Percentiles rank a stretch among this genome's conserved stretches.
Evolutionary conservation across 441 rosid genomes (phyloP).

Genomic region (Jatropha multifida): DNA sequence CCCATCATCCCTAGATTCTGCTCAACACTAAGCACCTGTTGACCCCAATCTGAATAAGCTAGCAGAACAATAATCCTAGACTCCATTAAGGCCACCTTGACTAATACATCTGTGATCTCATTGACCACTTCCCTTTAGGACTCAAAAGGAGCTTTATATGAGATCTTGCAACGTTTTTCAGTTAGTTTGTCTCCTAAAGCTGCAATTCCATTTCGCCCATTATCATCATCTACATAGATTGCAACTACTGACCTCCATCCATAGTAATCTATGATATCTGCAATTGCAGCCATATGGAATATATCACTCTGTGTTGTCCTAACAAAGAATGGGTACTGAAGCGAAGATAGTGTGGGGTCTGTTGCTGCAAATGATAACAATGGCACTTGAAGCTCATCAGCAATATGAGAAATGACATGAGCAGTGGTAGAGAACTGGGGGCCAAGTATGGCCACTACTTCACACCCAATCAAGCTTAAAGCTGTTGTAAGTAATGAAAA

Average conservation of each 20-base stretch:
- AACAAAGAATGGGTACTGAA: slow-evolving; percentile 75
- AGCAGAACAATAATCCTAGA: slow-evolving; percentile 75
- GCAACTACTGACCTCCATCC: slow-evolving; percentile 88
- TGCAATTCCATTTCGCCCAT: slow-evolving; percentile 79
- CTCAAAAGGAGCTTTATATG: slow-evolving; percentile 68
- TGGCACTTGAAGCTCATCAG: slow-evolving; percentile 66
- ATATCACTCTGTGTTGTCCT: slow-evolving; percentile 74
- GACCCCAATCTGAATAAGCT: slow-evolving; percentile 43
- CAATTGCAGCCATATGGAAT: slow-evolving; percentile 75
- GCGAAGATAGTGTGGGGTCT: slow-evolving; percentile 68
- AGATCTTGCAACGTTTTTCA: slow-evolving; percentile 60
- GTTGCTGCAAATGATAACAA: slow-evolving; percentile 74
- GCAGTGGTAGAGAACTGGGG: slow-evolving; percentile 80
- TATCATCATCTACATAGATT: slow-evolving; percentile 72
- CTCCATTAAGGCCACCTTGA: slow-evolving; percentile 69
- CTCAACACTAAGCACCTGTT: slow-evolving; percentile 56
- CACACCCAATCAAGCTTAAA: slow-evolving; percentile 64
- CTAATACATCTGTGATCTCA: slow-evolving; percentile 59
- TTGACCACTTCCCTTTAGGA: slow-evolving; percentile 37
- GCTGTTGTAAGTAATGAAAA: slow-evolving; percentile 31
- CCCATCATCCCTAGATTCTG: slow-evolving; percentile 69
- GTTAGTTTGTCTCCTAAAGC: slow-evolving; percentile 68
- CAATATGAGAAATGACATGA: slow-evolving; percentile 62
- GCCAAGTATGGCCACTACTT: slow-evolving; percentile 76
- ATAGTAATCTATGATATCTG: slow-evolving; percentile 55